These are phyloP conservation scores for Leptodermis oblonga DNA, from an alignment of 257 asterid species.

Conservation along the genomic window DNA sequence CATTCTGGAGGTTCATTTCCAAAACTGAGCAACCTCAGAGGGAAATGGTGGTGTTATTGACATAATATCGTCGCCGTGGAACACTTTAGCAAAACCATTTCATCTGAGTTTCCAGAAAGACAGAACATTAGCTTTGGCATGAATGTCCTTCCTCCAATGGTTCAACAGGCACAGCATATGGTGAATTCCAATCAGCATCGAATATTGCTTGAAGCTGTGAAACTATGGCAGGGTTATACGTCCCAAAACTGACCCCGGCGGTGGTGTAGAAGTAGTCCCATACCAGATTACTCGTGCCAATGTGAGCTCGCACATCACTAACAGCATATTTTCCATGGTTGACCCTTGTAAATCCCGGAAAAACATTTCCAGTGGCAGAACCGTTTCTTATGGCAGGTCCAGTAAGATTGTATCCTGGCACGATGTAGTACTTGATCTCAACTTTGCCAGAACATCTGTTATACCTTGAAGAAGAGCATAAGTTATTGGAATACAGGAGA, in stretches of 20 bases:
- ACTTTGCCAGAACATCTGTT: slow-evolving; percentile 64
- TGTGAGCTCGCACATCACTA: slow-evolving; percentile 67
- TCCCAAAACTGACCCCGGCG: slow-evolving; percentile 81
- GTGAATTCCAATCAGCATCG: slow-evolving; percentile 86
- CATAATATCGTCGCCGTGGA: neutral
- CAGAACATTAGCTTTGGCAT: slow-evolving; percentile 33
- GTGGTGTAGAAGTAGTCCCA: slow-evolving; percentile 83
- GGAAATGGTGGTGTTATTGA: too few species aligned
- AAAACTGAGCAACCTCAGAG: neutral
- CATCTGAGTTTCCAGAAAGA: neutral
- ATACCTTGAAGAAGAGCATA: slow-evolving; percentile 64
- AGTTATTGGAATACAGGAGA: slow-evolving; percentile 60
- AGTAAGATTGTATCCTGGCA: slow-evolving; percentile 72
- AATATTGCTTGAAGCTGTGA: slow-evolving; percentile 66
- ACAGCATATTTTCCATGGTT: slow-evolving; percentile 88
- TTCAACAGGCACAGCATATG: slow-evolving; percentile 57
- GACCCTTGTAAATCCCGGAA: slow-evolving; percentile 73
- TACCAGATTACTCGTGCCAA: slow-evolving; percentile 77
- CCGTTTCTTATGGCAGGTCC: slow-evolving; percentile 59
- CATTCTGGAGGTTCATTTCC: neutral
- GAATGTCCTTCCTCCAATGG: slow-evolving; percentile 44
- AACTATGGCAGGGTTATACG: slow-evolving; percentile 56
- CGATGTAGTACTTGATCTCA: slow-evolving; percentile 72
- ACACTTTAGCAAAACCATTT: neutral
- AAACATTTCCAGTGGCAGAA: slow-evolving; percentile 45